Conservation (phyloP, 108 stramenopile species). For the Halocafeteria seosinensis region DNA sequence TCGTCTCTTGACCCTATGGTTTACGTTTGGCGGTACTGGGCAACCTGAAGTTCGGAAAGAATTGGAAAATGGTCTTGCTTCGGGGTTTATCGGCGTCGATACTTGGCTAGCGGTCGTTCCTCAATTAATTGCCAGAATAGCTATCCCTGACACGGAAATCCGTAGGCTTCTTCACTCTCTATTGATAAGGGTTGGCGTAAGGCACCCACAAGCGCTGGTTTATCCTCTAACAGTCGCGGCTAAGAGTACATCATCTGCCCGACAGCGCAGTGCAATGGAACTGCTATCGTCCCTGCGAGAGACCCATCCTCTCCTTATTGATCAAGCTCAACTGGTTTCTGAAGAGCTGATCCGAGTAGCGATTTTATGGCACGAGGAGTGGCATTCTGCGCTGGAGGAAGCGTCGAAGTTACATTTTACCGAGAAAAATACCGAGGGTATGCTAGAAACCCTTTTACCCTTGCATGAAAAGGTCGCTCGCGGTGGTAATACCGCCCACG, state of each 20-base stretch:
- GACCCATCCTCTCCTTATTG: slow-evolving; percentile 56
- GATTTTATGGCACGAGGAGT: slow-evolving; percentile 91
- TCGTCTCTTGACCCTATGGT: slow-evolving; percentile 79
- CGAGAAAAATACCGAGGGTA: slow-evolving; percentile 76
- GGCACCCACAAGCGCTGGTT: slow-evolving; percentile 89
- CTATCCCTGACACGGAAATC: slow-evolving; percentile 53
- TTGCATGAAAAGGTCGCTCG: slow-evolving; percentile 60
- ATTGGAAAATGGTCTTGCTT: neutral
- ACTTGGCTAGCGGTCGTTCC: slow-evolving; percentile 94
- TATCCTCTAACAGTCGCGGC: slow-evolving; percentile 77
- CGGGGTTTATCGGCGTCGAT: slow-evolving; percentile 32
- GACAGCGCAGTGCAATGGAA: slow-evolving; percentile 65
- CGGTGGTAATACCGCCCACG: slow-evolving; percentile 53
- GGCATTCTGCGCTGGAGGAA: slow-evolving; percentile 92
- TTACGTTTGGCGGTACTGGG: slow-evolving; percentile 52
- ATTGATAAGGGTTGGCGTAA: slow-evolving; percentile 59
- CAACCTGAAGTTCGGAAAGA: neutral
- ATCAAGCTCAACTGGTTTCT: slow-evolving; percentile 79
- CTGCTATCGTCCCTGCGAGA: slow-evolving; percentile 66
- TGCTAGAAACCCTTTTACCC: slow-evolving; percentile 62
- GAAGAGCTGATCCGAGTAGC: slow-evolving; percentile 94
- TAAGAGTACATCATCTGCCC: slow-evolving; percentile 67
- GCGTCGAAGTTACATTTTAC: slow-evolving; percentile 69
- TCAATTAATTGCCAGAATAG: slow-evolving; percentile 92
- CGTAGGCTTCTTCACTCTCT: slow-evolving; percentile 64